Evolutionary conservation across 352 stramenopile genomes (phyloP).

Genomic region (Blastocystis sp.): DNA sequence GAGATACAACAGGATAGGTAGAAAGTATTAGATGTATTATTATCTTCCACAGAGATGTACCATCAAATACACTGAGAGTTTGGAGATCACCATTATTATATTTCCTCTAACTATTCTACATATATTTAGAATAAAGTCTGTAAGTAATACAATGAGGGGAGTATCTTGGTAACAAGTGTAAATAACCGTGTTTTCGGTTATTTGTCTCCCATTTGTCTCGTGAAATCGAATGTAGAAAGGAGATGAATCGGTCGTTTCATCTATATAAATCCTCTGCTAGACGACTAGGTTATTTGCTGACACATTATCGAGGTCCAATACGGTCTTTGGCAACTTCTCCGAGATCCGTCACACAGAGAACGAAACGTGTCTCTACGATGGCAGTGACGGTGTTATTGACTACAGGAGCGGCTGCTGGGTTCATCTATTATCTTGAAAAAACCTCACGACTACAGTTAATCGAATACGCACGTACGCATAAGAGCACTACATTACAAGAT

Average conservation of each 20-base stretch:
- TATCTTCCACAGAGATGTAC: too few relatives aligned
- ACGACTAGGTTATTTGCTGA: neutral
- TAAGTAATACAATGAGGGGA: too few relatives aligned
- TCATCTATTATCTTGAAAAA: constrained; percentile 1
- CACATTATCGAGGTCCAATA: neutral
- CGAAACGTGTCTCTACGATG: neutral
- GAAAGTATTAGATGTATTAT: too few relatives aligned
- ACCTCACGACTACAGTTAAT: neutral
- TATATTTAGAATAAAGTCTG: too few relatives aligned
- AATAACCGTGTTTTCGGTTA: too few relatives aligned
- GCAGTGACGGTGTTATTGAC: neutral
- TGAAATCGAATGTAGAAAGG: too few relatives aligned
- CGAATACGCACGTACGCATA: constrained; percentile 11
- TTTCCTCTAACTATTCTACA: too few relatives aligned
- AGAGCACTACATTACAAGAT: neutral
- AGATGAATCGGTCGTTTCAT: neutral
- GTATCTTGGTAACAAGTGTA: too few relatives aligned
- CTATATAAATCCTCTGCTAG: neutral
- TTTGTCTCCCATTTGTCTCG: too few relatives aligned
- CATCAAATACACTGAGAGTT: too few relatives aligned
- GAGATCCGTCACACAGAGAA: neutral
- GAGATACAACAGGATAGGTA: too few relatives aligned
- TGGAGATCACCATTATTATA: too few relatives aligned
- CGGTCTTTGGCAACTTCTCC: neutral
- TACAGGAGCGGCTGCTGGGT: neutral